Evolutionary conservation across 2,329 filamentous ascomycete genomes (phyloP), one percentile per base, ranked within the genome.

Genomic region (Pseudogymnoascus sp.): DNA sequence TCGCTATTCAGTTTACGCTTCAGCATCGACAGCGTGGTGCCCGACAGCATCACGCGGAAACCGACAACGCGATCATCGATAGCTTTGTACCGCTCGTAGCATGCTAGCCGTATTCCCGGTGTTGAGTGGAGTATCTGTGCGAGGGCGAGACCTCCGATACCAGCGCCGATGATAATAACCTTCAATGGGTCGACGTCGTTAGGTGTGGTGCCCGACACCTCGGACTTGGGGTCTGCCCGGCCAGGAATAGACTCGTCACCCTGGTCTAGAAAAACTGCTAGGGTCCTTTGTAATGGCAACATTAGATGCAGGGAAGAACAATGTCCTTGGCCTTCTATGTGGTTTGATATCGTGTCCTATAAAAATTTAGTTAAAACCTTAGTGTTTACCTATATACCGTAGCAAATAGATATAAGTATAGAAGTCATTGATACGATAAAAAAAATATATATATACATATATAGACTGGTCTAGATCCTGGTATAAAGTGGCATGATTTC

Each of bases 191-290:
- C 40, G n/a, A 11, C 7, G 42, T 12, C 42, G 42, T 23, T 23
- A 67, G 70, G 4, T 72, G 71, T 56, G 75, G 72, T 60, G 62
- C 69, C 37, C 65, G 70, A 33, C 72, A 74, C 3, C 67, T 78
- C 42, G 63, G 64, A 6, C 65, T 71, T 6, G 11, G 21, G 21
- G 23, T 47, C 42, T 47, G 16, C 38, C 8, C 16, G 4, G 16
- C 11, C 38, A 42, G n/a, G 16, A 18, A 18, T 42, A 18, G 16
- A 18, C n/a, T 42, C 16, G 10, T 42, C 16, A 10, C 7, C 38
- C 38, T 42, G n/a, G n/a, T 42, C 16, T 42, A 42, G 16, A 42
- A 18, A 42, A 18, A 8, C 7, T 42, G 16, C 38, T 3, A 42
- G 7, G 16, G 16, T n/a, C 35, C 4, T 42, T 42, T 42, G 38